phyloP scores from a whole-genome alignment of 1,139 yeast species.

The Taphrina deformans region DNA sequence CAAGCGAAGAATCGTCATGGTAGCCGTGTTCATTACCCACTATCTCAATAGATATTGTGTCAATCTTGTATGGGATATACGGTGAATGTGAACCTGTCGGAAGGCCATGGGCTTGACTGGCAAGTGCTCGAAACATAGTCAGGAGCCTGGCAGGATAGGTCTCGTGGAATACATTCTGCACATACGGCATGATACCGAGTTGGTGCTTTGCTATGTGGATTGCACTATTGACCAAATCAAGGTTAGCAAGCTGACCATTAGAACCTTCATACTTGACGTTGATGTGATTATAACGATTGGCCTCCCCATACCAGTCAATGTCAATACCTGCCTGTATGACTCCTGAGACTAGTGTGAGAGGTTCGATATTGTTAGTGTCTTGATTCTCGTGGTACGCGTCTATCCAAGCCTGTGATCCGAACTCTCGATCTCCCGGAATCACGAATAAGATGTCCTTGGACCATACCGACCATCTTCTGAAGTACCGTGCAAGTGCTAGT shows the following conservation, averaged over 20 bases:
- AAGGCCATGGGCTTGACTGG: constrained; percentile 66
- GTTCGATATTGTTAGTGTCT: constrained; percentile 36
- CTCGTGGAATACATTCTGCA: constrained; percentile 58
- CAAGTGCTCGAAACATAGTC: constrained; percentile 64
- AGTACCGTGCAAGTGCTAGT: constrained; percentile 72
- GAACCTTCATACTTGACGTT: constrained; percentile 83
- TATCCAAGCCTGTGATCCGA: constrained; percentile 82
- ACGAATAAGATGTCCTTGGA: constrained; percentile 89
- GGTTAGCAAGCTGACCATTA: constrained; percentile 92
- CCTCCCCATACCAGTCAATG: constrained; percentile 68
- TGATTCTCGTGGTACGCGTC: constrained; percentile 70
- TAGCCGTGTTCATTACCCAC: constrained; percentile 48
- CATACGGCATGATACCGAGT: constrained; percentile 67
- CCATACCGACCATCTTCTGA: constrained; percentile 88
- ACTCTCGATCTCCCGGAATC: constrained; percentile 69
- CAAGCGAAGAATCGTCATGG: constrained; percentile 83
- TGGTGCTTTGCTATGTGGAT: constrained; percentile 62
- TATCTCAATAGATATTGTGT: constrained; percentile 79
- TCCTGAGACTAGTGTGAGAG: constrained; percentile 89
- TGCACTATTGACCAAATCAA: constrained; percentile 83
- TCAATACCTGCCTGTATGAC: constrained; percentile 89
- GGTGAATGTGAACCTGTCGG: constrained; percentile 35
- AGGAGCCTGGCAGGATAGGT: constrained; percentile 52
- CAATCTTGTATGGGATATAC: constrained; percentile 51
- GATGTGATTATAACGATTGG: constrained; percentile 69